phyloP scores from a whole-genome alignment of 805 yeast genomes.

The Debaryomyces castellii region DNA sequence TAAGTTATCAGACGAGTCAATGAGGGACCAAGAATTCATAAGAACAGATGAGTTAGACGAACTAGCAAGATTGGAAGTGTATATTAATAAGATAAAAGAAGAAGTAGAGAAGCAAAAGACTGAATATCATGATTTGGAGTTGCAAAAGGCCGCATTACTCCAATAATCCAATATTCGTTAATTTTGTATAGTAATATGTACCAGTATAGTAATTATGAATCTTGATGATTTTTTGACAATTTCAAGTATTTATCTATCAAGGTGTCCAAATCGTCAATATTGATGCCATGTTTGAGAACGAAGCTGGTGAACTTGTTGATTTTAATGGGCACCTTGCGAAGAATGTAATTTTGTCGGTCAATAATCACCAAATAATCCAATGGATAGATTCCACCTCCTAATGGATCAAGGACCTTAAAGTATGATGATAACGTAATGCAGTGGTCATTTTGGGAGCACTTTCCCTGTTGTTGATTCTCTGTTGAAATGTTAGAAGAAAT shows the following conservation, averaged over 20 bases:
- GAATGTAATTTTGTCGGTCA: conserved; percentile 12
- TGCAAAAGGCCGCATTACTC: conserved; percentile 37
- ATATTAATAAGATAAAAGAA: conserved; percentile 35
- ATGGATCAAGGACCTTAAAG: conserved; percentile 29
- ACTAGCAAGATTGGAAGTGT: conserved; percentile 39
- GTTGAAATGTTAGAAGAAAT: conserved; percentile 14
- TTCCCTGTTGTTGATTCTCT: not conserved
- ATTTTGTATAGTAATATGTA: not conserved
- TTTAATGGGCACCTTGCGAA: conserved; percentile 18
- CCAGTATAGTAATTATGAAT: not conserved
- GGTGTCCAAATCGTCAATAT: conserved; percentile 8
- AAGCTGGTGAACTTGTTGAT: conserved; percentile 12
- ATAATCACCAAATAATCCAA: conserved; percentile 25
- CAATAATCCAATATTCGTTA: conserved; percentile 18
- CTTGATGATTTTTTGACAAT: not conserved
- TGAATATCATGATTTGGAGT: conserved; percentile 40
- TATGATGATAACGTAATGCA: conserved; percentile 22
- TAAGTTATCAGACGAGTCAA: conserved; percentile 29
- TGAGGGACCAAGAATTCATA: conserved; percentile 38
- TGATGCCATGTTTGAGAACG: conserved; percentile 22
- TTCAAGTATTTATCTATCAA: conserved; percentile 9
- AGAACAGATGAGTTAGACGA: conserved; percentile 43
- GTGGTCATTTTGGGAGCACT: conserved; percentile 9
- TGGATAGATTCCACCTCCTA: conserved; percentile 39
- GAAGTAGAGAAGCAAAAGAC: conserved; percentile 42